These are phyloP conservation scores for Aquanectria penicillioides DNA, from an alignment of 2,329 filamentous ascomycete genomes.

Conservation along the genomic window DNA sequence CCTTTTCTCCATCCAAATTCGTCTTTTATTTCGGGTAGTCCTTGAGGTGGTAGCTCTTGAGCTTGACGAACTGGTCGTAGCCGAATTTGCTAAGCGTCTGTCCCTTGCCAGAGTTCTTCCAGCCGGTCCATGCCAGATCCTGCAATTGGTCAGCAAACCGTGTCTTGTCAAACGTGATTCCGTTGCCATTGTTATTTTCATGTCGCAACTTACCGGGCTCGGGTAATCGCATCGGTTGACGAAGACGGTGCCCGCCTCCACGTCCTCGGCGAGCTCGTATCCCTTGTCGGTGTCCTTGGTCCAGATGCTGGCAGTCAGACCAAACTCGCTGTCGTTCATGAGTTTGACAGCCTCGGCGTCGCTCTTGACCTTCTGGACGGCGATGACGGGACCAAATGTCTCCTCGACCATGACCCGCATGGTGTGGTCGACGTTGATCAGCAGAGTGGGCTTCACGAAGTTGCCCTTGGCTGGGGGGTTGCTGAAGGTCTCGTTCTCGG, in stretches of 20 bases:
- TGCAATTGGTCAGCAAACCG: constrained; percentile 48
- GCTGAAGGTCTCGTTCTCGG: constrained; percentile 80
- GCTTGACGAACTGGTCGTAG: constrained; percentile 94
- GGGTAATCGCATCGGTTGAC: constrained; percentile 95
- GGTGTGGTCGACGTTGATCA: constrained; percentile 80
- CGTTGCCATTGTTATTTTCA: too few species aligned
- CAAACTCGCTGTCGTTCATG: constrained; percentile 97
- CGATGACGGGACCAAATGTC: constrained; percentile 93
- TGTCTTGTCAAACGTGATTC: not conserved
- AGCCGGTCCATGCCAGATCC: constrained; percentile 96
- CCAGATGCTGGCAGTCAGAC: constrained; percentile 96
- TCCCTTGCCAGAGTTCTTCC: constrained; percentile 96
- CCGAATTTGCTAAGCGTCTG: constrained; percentile 90
- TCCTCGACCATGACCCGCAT: constrained; percentile 95
- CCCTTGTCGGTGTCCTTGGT: constrained; percentile 84
- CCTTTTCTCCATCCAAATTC: not conserved
- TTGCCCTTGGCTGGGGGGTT: constrained; percentile 82
- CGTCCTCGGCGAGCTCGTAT: constrained; percentile 78
- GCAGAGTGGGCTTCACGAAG: constrained; percentile 86
- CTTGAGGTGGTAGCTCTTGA: constrained; percentile 96
- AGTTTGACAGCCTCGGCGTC: constrained; percentile 84
- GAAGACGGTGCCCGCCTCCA: constrained; percentile 95
- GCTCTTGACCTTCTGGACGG: constrained; percentile 84
- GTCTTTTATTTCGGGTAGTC: constrained; percentile 71
- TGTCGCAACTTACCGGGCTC: constrained; percentile 75